These are phyloP conservation scores for Vaccinium myrtillus DNA, from an alignment of 148 eudicot genomes.

Conservation along the genomic window DNA sequence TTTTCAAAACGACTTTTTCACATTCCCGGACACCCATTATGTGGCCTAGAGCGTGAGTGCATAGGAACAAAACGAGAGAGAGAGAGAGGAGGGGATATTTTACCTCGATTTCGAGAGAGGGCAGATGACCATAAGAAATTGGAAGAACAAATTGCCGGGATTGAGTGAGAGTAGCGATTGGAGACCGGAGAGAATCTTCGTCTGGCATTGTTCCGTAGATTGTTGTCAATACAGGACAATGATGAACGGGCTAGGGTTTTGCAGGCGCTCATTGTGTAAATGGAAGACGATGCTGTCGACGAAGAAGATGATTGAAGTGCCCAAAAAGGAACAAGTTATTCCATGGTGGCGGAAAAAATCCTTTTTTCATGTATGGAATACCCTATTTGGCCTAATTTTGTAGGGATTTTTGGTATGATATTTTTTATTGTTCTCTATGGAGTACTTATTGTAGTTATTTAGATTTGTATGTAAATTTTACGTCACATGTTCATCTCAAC, in stretches of 20 bases:
- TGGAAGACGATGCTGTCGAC: background rate
- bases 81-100: background rate
- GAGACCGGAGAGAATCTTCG: conserved; percentile 13
- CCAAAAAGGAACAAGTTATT: background rate
- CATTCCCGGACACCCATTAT: too few species aligned
- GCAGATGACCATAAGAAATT: conserved; percentile 2
- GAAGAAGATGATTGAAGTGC: background rate
- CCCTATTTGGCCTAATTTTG: too few species aligned
- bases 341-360: too few species aligned
- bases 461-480: too few species aligned
- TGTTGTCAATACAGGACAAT: conserved; percentile 25
- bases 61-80: background rate
- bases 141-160: conserved; percentile 1
- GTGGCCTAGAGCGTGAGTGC: too few species aligned
- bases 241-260: conserved; percentile 61
- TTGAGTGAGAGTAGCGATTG: background rate
- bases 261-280: conserved; percentile 44
- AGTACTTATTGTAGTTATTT: too few species aligned
- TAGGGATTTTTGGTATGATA: too few species aligned
- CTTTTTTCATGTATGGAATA: too few species aligned
- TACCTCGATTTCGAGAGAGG: conserved; percentile 29
- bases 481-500: too few species aligned
- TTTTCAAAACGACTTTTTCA: too few species aligned
- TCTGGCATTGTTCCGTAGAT: conserved; percentile 7
- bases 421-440: too few species aligned